A percentile compares a stretch with the other conserved stretches of the same genome.
These are phyloP conservation scores for Podila epigama DNA, from an alignment of 192 early-diverging fungal species.

Conservation along the genomic window DNA sequence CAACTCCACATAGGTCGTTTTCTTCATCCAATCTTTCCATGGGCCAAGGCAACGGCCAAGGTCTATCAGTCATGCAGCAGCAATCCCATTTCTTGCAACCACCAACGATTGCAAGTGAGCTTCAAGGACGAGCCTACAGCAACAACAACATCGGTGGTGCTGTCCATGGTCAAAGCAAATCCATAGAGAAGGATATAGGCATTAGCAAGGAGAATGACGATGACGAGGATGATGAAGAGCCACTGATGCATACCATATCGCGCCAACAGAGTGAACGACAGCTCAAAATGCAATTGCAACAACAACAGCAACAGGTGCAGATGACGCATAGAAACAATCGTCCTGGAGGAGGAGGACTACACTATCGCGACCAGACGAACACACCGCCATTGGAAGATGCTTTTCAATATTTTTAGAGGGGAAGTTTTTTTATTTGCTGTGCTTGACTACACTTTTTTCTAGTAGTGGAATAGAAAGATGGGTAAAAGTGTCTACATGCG, in stretches of 20 bases:
- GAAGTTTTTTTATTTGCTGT: background rate
- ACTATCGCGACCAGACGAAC: constrained; percentile 1
- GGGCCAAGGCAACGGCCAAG: no score
- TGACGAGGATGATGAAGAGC: constrained; percentile 28
- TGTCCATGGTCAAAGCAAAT: background rate
- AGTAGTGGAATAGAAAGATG: no score
- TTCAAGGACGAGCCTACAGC: background rate
- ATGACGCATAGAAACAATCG: no score
- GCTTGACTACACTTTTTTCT: background rate
- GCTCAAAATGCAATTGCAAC: background rate
- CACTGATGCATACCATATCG: constrained; percentile 19
- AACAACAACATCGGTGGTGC: constrained; percentile 1
- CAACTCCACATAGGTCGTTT: no score
- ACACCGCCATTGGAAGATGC: background rate
- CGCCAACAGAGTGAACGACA: constrained; percentile 13
- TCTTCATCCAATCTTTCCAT: no score
- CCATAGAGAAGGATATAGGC: background rate
- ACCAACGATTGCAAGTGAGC: no score
- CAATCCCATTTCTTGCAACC: no score
- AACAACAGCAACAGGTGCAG: background rate
- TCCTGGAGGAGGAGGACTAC: background rate
- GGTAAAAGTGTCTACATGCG: background rate
- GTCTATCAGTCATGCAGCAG: no score
- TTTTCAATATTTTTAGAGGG: constrained; percentile 16
- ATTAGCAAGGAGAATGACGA: background rate